phyloP scores from a whole-genome alignment of 441 rosid species.

The Aquilaria agallochum region DNA sequence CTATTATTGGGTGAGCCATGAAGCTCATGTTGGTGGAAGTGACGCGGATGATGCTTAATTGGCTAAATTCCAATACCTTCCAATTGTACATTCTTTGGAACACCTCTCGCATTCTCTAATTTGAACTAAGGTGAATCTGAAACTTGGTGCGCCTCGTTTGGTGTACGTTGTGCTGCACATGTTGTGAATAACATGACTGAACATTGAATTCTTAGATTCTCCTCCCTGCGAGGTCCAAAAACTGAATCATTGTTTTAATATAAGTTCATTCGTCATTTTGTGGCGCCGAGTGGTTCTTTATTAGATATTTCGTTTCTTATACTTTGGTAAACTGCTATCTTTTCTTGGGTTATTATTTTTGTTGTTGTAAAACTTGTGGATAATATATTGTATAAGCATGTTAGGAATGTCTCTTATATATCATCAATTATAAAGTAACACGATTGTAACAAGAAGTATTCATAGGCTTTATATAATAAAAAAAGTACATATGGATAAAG shows the following conservation, averaged over 20 bases:
- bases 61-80: slow-evolving; percentile 17
- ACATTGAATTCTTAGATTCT: slow-evolving; percentile 24
- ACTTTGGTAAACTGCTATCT: background rate
- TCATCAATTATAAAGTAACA: too few relatives aligned
- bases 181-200: slow-evolving; percentile 27
- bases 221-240: slow-evolving; percentile 8
- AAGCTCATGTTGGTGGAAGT: slow-evolving; percentile 69
- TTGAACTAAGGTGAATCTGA: slow-evolving; percentile 25
- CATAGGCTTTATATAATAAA: too few relatives aligned
- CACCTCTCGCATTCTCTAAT: slow-evolving; percentile 19
- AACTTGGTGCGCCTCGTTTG: slow-evolving; percentile 12
- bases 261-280: too few relatives aligned
- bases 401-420: too few relatives aligned
- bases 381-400: too few relatives aligned
- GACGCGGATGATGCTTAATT: slow-evolving; percentile 82
- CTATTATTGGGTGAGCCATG: slow-evolving; percentile 68
- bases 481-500: too few relatives aligned
- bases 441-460: too few relatives aligned
- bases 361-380: too few relatives aligned
- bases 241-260: slow-evolving; percentile 9
- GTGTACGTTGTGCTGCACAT: slow-evolving; percentile 4
- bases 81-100: slow-evolving; percentile 54
- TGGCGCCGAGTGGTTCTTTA: too few relatives aligned
- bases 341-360: background rate
- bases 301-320: background rate